Conservation (phyloP, 352 stramenopile genomes). For the Phytophthora agathidicida region DNA sequence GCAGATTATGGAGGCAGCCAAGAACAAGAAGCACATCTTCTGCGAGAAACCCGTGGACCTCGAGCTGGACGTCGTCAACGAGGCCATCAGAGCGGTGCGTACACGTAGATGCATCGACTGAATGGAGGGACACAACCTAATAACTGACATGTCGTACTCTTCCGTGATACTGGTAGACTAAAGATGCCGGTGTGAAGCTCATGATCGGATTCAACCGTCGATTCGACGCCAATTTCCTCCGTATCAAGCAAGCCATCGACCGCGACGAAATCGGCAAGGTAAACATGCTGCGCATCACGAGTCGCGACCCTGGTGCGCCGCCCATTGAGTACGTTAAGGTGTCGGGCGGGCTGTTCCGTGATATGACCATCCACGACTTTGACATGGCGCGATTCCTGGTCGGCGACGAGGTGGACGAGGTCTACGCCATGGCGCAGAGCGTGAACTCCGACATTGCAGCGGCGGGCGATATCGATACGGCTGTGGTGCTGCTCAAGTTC, state of each 20-base stretch:
- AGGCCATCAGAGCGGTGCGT: constrained; percentile 58
- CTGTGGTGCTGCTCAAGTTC: constrained; percentile 92
- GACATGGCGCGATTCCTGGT: constrained; percentile 95
- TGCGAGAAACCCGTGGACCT: constrained; percentile 96
- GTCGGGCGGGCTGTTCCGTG: constrained; percentile 93
- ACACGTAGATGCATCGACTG: no score
- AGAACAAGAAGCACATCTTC: constrained; percentile 95
- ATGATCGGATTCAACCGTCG: constrained; percentile 95
- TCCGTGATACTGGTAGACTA: constrained; percentile 12
- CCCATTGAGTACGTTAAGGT: constrained; percentile 53
- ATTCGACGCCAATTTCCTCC: constrained; percentile 95
- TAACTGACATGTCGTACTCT: not conserved
- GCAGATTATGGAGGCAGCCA: constrained; percentile 94
- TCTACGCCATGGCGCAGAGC: constrained; percentile 69
- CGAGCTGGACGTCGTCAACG: constrained; percentile 74
- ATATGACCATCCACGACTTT: constrained; percentile 97
- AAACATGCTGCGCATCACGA: constrained; percentile 85
- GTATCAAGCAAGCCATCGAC: constrained; percentile 84
- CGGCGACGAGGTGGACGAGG: constrained; percentile 74
- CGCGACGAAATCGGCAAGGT: constrained; percentile 90
- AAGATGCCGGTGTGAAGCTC: constrained; percentile 87
- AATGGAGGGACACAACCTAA: no score
- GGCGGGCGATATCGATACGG: constrained; percentile 91
- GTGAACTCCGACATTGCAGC: constrained; percentile 66
- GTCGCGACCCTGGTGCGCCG: constrained; percentile 55